Conservation (phyloP, 495 filamentous ascomycete species). For the Lophiostoma macrostomum region DNA sequence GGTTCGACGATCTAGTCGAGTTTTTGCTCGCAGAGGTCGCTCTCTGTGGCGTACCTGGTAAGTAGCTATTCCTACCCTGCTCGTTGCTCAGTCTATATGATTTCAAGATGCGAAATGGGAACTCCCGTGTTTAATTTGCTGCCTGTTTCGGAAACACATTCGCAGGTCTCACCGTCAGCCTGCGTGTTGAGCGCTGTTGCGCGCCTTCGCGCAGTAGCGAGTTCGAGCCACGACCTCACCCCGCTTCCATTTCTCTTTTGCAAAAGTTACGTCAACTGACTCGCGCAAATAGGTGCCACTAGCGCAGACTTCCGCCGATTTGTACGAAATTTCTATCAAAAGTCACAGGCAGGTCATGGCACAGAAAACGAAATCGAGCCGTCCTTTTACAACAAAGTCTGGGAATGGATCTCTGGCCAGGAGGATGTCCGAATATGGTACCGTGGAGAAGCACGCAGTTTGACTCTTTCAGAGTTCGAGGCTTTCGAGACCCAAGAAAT, state of each 20-base stretch:
- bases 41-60: conserved; percentile 65
- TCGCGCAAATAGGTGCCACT: conserved; percentile 21
- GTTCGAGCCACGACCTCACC: conserved; percentile 20
- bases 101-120: too few species aligned
- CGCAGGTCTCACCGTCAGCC: too few species aligned
- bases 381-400: conserved; percentile 52
- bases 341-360: not conserved
- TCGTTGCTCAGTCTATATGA: conserved; percentile 14
- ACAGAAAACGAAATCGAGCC: conserved; percentile 20
- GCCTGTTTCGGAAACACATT: too few species aligned
- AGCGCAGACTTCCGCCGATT: conserved; percentile 28
- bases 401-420: conserved; percentile 55
- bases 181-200: not conserved
- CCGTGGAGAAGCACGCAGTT: conserved; percentile 43
- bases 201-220: not conserved
- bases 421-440: conserved; percentile 52
- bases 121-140: conserved; percentile 3
- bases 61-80: conserved; percentile 46
- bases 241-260: not conserved
- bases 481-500: conserved; percentile 15
- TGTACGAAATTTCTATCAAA: conserved; percentile 17
- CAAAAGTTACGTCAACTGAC: too few species aligned
- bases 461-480: conserved; percentile 51
- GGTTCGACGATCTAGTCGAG: conserved; percentile 68
- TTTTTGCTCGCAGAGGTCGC: conserved; percentile 71